Conservation (phyloP, 495 filamentous ascomycete species). For the Podospora fimiseda region DNA sequence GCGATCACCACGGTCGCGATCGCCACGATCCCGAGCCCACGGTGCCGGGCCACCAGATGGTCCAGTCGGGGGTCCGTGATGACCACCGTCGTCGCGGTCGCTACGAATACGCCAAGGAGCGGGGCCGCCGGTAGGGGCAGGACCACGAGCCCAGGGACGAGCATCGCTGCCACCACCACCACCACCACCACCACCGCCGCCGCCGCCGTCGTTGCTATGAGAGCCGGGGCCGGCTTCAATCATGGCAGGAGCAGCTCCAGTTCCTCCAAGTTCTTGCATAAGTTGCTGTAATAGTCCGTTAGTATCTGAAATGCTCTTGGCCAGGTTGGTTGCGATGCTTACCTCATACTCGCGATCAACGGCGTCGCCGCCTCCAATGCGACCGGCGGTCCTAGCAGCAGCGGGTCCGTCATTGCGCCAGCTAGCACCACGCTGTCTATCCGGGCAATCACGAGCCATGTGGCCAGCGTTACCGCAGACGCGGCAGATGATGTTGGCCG, state of each 20-base stretch:
- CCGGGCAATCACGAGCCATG: conserved; percentile 61
- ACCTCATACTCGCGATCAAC: conserved; percentile 94
- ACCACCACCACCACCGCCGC: conserved; percentile 24
- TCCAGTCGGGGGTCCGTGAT: conserved; percentile 28
- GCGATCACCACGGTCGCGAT: conserved; percentile 36
- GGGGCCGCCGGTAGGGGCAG: conserved; percentile 60
- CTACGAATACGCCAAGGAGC: conserved; percentile 64
- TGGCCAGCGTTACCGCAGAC: conserved; percentile 66
- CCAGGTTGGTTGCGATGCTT: too few species aligned
- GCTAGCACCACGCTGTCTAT: conserved; percentile 79
- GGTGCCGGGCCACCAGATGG: conserved; percentile 36
- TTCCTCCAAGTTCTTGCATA: conserved; percentile 86
- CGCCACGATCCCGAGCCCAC: conserved; percentile 53
- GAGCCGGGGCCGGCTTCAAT: conserved; percentile 81
- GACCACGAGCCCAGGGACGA: conserved; percentile 90
- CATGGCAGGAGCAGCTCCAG: conserved; percentile 62
- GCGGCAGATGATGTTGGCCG: conserved; percentile 97
- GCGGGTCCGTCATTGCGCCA: conserved; percentile 73
- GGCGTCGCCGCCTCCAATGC: conserved; percentile 74
- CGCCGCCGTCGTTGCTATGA: conserved; percentile 37
- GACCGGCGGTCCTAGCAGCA: conserved; percentile 44
- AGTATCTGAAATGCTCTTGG: too few species aligned
- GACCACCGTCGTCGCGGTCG: conserved; percentile 28
- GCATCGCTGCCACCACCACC: conserved; percentile 39
- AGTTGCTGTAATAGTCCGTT: conserved; percentile 60